Base-by-base conservation (phyloP, 345 rosid genomes). In the Isatis tinctoria region DNA sequence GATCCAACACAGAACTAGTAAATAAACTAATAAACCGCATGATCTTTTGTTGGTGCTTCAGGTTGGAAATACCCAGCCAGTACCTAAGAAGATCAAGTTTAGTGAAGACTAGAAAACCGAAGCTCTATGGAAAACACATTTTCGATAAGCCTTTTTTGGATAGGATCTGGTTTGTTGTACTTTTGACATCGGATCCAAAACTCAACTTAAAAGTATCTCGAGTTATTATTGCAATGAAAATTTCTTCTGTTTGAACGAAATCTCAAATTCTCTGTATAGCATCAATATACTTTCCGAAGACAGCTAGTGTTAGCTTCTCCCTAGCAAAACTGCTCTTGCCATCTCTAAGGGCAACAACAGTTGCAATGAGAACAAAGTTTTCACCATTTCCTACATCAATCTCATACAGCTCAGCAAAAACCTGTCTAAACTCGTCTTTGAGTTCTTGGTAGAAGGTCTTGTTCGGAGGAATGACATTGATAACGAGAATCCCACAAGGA, bases 31-130 rank as follows among this genome's bases (percentile, higher is more conserved):
- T 59, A 39, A 32, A 20, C 2, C 2, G 0, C 14, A 3, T 37
- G 14, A 4, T 49, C 9, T 45, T 60, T 30, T 66, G 53, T 47
- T 18, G 17, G 37, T 67, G 49, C 72, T 78, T 47, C 84, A 93
- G 96, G 93, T 89, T 44, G 97, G 97, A 67, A 75, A 78, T 30
- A 37, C 76, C 8, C 81, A 77, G 58, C 81, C 86, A 47, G 72
- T 83, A 11, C 88, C 96, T 0, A 90, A 90, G 87, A 93, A 84
- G 92, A 87, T 90, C 36, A 87, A 85, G 84, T 93, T 93, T 68
- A 81, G 81, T 63, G 85, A 85, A 77, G 91, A 86, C 32, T 87
- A 85, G 61, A 36, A 7, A 44, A 12, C 26, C 12, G 22, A 61
- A 41, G 43, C 66, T 22, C 24, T 70, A n/a, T 57, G 58, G 54